Evolutionary conservation across 2,329 filamentous ascomycete genomes (phyloP).

Genomic region (Sporothrix dimorphospora): DNA sequence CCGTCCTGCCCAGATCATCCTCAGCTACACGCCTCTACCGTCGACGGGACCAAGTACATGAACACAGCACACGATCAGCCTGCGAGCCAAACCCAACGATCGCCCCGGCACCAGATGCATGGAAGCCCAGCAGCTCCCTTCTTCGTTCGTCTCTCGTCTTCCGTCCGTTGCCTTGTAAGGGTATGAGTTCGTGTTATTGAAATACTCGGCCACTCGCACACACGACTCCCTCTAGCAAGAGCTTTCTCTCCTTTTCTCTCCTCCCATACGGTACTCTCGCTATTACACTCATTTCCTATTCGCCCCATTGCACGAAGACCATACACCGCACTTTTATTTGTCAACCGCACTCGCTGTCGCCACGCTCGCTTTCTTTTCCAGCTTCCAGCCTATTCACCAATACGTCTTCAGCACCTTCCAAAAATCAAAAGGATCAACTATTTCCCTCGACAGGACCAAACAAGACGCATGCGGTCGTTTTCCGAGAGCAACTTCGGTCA

Average conservation of each 20-base stretch:
- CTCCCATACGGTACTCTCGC: not conserved
- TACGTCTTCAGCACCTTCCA: not conserved
- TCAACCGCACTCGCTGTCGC: not conserved
- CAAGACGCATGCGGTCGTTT: slow-evolving; percentile 22
- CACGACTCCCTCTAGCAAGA: not conserved
- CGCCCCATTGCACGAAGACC: not conserved
- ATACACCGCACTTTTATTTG: not conserved
- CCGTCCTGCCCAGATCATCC: slow-evolving; percentile 12
- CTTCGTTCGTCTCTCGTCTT: not conserved
- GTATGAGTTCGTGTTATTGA: slow-evolving; percentile 6
- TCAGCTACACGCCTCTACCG: slow-evolving; percentile 8
- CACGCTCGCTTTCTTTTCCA: slow-evolving; percentile 9
- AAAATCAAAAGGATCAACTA: not conserved
- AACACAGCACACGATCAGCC: slow-evolving; percentile 25
- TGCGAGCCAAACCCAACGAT: slow-evolving; percentile 35
- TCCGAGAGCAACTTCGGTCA: not conserved
- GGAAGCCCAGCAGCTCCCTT: slow-evolving; percentile 12
- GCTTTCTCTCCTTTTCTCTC: slow-evolving; percentile 3
- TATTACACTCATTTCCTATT: not conserved
- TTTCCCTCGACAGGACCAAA: not conserved
- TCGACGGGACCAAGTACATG: slow-evolving; percentile 5
- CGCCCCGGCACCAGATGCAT: slow-evolving; percentile 34
- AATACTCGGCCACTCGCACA: slow-evolving; percentile 14
- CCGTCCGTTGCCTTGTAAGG: not conserved
- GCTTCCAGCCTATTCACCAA: not conserved